phyloP scores from a whole-genome alignment of 257 asterid genomes.

The Penstemon barbatus region DNA sequence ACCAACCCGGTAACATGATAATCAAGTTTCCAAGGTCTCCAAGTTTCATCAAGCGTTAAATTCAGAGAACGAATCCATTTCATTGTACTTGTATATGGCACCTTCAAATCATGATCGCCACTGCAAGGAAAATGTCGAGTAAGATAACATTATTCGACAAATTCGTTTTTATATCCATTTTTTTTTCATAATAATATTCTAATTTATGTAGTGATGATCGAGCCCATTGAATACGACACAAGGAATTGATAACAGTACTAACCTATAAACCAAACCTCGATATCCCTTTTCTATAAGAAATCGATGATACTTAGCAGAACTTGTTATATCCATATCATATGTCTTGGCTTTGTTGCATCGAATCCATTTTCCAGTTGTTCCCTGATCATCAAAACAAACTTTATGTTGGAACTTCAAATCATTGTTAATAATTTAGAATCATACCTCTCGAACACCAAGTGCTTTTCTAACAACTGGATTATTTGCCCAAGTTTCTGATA shows the following conservation, averaged over 20 bases:
- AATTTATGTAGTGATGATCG: too few species aligned
- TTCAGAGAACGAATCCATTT: conserved; percentile 24
- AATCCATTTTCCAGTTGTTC: conserved; percentile 16
- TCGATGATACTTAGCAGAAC: conserved; percentile 16
- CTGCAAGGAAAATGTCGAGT: background rate
- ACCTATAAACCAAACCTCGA: conserved; percentile 14
- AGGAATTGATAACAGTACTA: background rate
- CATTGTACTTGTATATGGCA: conserved; percentile 10
- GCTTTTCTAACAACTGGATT: conserved; percentile 29
- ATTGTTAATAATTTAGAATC: background rate
- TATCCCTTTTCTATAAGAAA: conserved; percentile 1
- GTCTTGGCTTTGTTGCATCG: background rate
- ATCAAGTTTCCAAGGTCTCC: conserved; percentile 24
- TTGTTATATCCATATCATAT: background rate
- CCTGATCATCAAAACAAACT: conserved; percentile 6
- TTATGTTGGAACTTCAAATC: background rate
- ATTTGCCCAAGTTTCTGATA: conserved; percentile 33
- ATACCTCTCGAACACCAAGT: conserved; percentile 34
- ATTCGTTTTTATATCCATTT: too few species aligned
- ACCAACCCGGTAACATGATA: conserved; percentile 27
- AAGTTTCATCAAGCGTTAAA: conserved; percentile 15
- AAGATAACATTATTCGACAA: too few species aligned
- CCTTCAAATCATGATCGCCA: conserved; percentile 24
- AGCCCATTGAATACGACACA: background rate
- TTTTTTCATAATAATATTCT: too few species aligned